Base-by-base conservation (phyloP, 192 early-diverging fungal species). In the Backusella tuberculispora region DNA sequence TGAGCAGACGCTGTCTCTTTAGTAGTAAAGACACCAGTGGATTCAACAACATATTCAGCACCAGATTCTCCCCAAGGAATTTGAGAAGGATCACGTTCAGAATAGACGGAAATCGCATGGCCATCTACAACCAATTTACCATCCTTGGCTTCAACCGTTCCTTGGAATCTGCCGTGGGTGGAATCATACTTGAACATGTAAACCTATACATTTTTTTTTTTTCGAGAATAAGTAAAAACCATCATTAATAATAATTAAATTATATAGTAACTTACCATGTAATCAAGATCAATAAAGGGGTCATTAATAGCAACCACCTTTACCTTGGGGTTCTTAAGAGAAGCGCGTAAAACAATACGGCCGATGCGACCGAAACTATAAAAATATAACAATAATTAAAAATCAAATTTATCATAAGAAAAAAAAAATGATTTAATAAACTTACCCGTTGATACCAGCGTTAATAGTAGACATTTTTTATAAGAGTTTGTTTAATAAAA, bases 171-270 rank as follows among this genome's bases (percentile, higher is more conserved):
- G 45, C 97, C 97, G 88, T 99, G 97, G 78, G 96, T 97, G 47
- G 97, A 99, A 90, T 99, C 97, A 86, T 97, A 99, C 89, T 97
- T 95, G 78, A 96, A 86, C 81, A 97, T 85, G 90, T 97, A 98
- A 81, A 90, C 69, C 69, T 71, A 71, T 40, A 34, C 29, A 34
- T 34, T 34, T 41, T 21, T 40, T 40, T 21, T 6, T 15, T 17
- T 6, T 0, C 4, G 5, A 40, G 9, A 24, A 44, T 21, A 45
- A 21, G 42, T 50, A 71, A 15, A n/a, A 70, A 7, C 6, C 0
- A 19, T 37, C 41, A 5, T 71, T 38, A 8, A 70, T 13, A 46
- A 29, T 13, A 68, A 68, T 12, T 17, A 47, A 8, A 13, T 26
- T 26, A 40, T 41, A 38, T 69, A 69, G 29, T 34, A 50, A 48